Conservation (phyloP, 2,329 filamentous ascomycete species). For the Atkinsonella hypoxylon region DNA sequence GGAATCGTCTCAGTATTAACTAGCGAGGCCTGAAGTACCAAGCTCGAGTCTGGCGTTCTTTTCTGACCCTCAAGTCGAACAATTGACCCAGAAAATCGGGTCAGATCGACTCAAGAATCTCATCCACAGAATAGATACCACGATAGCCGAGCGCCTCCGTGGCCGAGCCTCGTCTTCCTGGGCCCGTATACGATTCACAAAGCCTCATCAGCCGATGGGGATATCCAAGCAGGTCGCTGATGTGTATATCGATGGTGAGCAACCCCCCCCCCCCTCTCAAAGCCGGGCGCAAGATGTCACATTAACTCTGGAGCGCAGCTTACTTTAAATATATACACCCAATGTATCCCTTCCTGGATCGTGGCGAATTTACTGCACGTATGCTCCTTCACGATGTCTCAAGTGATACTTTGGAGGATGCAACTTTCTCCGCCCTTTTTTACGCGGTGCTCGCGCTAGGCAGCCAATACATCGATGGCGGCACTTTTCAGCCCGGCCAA, state of each 20-base stretch:
- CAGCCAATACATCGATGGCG: conserved; percentile 18
- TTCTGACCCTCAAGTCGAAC: conserved; percentile 19
- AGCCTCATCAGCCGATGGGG: not conserved
- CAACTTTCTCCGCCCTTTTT: conserved; percentile 22
- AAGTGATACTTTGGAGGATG: not conserved
- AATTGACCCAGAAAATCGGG: conserved; percentile 13
- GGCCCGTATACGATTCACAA: conserved; percentile 2
- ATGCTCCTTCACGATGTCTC: not conserved
- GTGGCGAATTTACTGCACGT: conserved; percentile 2
- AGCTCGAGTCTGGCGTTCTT: conserved; percentile 21
- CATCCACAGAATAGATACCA: conserved; percentile 9
- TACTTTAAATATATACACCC: conserved; percentile 25
- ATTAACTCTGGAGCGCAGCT: conserved; percentile 10
- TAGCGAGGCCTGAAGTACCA: conserved; percentile 3
- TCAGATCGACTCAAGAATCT: conserved; percentile 7
- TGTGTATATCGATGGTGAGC: conserved; percentile 2
- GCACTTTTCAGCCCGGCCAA: conserved; percentile 9
- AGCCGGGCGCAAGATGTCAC: not conserved
- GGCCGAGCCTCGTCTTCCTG: not conserved
- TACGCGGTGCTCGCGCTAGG: conserved; percentile 21
- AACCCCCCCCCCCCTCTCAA: not conserved
- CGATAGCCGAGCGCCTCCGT: conserved; percentile 4
- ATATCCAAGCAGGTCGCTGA: conserved; percentile 1
- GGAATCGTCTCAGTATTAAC: not conserved
- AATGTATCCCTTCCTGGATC: conserved; percentile 24